Evolutionary conservation across 2,329 filamentous ascomycete species (phyloP), one percentile per base, ranked within the genome.

Genomic region (Monosporascus ibericus): DNA sequence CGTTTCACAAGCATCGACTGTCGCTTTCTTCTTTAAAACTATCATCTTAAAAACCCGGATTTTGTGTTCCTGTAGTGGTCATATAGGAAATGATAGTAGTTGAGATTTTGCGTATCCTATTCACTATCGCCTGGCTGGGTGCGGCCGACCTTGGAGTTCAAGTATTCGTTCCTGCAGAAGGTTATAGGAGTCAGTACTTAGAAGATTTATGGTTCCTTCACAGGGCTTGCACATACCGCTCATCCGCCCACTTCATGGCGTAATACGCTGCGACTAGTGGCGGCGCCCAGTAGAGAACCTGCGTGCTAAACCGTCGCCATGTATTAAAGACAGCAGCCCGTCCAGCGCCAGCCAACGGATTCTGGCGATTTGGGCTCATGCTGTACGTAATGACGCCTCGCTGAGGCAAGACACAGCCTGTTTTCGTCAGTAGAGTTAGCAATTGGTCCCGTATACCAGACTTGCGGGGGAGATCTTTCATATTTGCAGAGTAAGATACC

Each of bases 301-400:
- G 92, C 65, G 79, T 73, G 69, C 84, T 85, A 74, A 87, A 89
- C 65, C 94, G 85, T 71, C 94, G 86, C 81, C 87, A 95, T 65
- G 84, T 86, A 81, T 97, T 97, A 85, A 96, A 97, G 76, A 96
- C 76, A 66, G 91, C 92, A 62, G 86, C 87, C 72, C 92, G 75
- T 58, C 80, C 72, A 55, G 85, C 77, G 65, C 89, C 89, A 57
- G 90, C 90, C 60, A 95, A 79, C 60, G 90, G 87, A 65, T 88
- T 85, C 78, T 95, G 92, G 70, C 90, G 86, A 81, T 99, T 97
- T 63, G 87, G 74, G 61, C 89, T 86, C 63, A 97, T 70, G 60
- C 85, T 81, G 75, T 92, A 97, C 64, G 74, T 71, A 64, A 81
- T 68, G 62, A 85, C 79, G 55, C 81, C 80, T 68, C 78, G 82